Conservation (phyloP, 2,329 filamentous ascomycete species). For the Talaromyces sp. region DNA sequence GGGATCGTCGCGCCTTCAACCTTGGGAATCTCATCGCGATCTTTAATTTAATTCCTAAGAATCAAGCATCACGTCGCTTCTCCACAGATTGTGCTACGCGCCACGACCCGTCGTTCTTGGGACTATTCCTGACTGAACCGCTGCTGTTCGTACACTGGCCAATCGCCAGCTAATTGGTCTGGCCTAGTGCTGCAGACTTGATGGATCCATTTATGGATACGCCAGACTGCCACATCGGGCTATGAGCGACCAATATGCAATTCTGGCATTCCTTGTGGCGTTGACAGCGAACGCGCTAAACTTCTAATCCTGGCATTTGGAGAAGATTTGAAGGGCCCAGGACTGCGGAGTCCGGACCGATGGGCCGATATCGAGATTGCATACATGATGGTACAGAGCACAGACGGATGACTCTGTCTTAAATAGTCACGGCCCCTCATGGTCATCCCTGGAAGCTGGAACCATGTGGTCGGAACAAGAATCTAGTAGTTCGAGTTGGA, state of each 20-base stretch:
- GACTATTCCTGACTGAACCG: background rate
- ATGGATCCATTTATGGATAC: constrained; percentile 13
- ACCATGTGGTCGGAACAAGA: background rate
- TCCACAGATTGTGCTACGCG: background rate
- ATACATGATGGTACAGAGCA: background rate
- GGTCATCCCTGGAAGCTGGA: background rate
- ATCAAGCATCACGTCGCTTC: background rate
- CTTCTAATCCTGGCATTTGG: background rate
- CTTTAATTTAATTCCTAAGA: background rate
- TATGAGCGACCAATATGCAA: background rate
- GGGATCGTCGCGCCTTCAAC: background rate
- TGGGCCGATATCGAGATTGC: background rate
- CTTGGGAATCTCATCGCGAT: background rate
- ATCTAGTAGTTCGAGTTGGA: background rate
- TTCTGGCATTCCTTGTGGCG: constrained; percentile 5
- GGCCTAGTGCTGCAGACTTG: background rate
- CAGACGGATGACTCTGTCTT: background rate
- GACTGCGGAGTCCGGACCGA: background rate
- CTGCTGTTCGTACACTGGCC: background rate
- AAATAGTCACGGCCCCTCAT: constrained; percentile 4
- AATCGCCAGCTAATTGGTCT: background rate
- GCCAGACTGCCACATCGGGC: background rate
- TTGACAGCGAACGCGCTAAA: background rate
- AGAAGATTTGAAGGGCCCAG: background rate
- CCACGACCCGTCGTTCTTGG: background rate